Evolutionary conservation across 208 protist genomes (phyloP), one percentile per base, ranked within the genome.

Genomic region (Leishmania amazonensis): DNA sequence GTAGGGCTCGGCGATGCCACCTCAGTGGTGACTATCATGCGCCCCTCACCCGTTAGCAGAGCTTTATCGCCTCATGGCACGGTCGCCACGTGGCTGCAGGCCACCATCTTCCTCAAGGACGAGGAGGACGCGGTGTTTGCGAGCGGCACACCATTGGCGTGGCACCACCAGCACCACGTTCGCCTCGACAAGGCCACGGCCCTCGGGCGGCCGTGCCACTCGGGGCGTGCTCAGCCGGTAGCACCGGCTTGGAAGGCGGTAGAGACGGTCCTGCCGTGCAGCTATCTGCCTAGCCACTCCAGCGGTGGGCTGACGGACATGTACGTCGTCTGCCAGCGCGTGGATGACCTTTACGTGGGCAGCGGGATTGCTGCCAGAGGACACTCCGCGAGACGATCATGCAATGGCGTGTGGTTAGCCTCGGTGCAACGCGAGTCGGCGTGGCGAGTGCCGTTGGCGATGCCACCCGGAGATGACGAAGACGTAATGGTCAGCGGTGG

Each of bases 371-470:
- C 77, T 1, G 62, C 13, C 31, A 65, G 21, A 35, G 76, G 58
- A 21, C 42, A 60, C 53, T 53, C 60, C 21, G 17, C n/a, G 5
- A 49, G 45, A 24, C 53, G 76, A 7, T 21, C 57, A 28, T 73
- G 62, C 47, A 80, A 64, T 24, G 40, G 19, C 17, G 76, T 84
- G 73, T 90, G 87, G 87, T 68, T 88, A 76, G 54, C 79, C 17
- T 81, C 87, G 15, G 71, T 80, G 45, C 54, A 71, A 19, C 45
- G 65, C 4, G 81, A 86, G 45, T 67, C 65, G 17, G 78, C 81
- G 31, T 90, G 87, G 87, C 60, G 76, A 67, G 79, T 84, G 62
- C 79, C 78, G n/a, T 60, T 90, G 58, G 67, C 49, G 1, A 80
- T 64, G 53, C 84, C 75, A 9, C 71, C 85, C 5, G 79, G 75